Base-by-base conservation (phyloP, 306 rosid species). In the Cucumis melo region DNA sequence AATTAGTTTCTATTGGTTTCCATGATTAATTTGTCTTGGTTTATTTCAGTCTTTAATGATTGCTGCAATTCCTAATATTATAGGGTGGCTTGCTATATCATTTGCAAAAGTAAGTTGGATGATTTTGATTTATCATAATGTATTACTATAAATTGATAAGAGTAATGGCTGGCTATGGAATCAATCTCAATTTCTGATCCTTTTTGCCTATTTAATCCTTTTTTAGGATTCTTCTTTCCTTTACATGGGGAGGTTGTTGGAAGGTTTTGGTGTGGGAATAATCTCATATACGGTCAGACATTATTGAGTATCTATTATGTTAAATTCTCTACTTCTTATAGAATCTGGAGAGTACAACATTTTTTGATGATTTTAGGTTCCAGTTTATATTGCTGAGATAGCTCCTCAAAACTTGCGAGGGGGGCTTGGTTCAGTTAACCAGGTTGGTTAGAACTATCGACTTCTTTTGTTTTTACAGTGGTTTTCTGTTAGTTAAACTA, bases 221-320 rank as follows among this genome's bases (percentile, higher is more conserved):
- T 64, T 81, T 51, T 80, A 92, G 97, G 96, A 90, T 53, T 79
- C 86, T 15, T 87, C 97, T 19, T 90, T 92, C 80, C 83, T 90
- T 58, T 92, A 78, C 83, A 87, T 92, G 96, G 97, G 97, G 77
- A 86, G 96, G 74, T 78, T 92, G 78, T 79, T 92, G 84, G 97
- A 87, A 92, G 97, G 97, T 76, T 92, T 92, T 85, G 97, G 97
- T 48, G 97, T 92, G 50, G 97, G 97, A 77, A 92, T 92, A 23
- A 88, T 92, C 78, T 92, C 97, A 61, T 92, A 92, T 70, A 91
- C 90, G 97, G 97, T 92, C 83, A 82, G 76, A 62, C 23, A 80
- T 62, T 39, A 81, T 63, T 39, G 50, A 17, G 55, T 51, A 70
- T 17, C 41, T 67, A 20, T 8, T 54, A 15, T 62, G 50, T 73